phyloP scores from a whole-genome alignment of 768 basidiomycete genomes.

The Tephrocybe sp. region DNA sequence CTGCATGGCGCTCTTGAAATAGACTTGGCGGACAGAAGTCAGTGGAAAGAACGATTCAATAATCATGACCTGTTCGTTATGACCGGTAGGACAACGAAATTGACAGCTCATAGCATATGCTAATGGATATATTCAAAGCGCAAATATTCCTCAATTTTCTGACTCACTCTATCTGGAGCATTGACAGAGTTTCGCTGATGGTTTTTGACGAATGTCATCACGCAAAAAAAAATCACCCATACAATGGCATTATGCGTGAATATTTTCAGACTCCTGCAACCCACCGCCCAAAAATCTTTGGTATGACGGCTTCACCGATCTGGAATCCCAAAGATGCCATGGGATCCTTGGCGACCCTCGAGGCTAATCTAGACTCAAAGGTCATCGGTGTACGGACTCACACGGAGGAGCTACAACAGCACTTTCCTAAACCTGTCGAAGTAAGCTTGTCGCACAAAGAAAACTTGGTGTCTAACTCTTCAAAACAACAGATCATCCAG shows the following conservation, averaged over 20 bases:
- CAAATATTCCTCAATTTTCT: slow-evolving; percentile 81
- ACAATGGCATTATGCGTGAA: slow-evolving; percentile 73
- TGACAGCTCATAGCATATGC: background rate
- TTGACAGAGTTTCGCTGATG: slow-evolving; percentile 66
- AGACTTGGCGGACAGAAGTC: slow-evolving; percentile 60
- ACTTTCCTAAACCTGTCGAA: slow-evolving; percentile 67
- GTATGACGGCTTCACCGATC: slow-evolving; percentile 90
- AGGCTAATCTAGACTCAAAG: slow-evolving; percentile 70
- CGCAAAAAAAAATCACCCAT: slow-evolving; percentile 70
- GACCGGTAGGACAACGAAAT: slow-evolving; percentile 53
- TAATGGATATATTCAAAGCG: slow-evolving; percentile 36
- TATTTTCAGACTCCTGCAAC: slow-evolving; percentile 47
- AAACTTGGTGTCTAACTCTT: slow-evolving; percentile 3
- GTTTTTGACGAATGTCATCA: slow-evolving; percentile 86
- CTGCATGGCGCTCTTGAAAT: slow-evolving; percentile 72
- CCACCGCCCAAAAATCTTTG: slow-evolving; percentile 80
- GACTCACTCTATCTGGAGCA: slow-evolving; percentile 78
- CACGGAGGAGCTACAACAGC: slow-evolving; percentile 55
- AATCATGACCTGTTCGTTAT: slow-evolving; percentile 77
- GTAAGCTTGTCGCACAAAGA: slow-evolving; percentile 29
- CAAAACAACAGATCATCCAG: slow-evolving; percentile 45
- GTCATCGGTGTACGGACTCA: slow-evolving; percentile 75
- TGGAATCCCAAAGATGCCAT: slow-evolving; percentile 74
- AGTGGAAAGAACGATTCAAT: slow-evolving; percentile 65
- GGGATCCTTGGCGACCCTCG: slow-evolving; percentile 59